Evolutionary conservation across 345 rosid species (phyloP).

Genomic region (Lenwebbia sp.): DNA sequence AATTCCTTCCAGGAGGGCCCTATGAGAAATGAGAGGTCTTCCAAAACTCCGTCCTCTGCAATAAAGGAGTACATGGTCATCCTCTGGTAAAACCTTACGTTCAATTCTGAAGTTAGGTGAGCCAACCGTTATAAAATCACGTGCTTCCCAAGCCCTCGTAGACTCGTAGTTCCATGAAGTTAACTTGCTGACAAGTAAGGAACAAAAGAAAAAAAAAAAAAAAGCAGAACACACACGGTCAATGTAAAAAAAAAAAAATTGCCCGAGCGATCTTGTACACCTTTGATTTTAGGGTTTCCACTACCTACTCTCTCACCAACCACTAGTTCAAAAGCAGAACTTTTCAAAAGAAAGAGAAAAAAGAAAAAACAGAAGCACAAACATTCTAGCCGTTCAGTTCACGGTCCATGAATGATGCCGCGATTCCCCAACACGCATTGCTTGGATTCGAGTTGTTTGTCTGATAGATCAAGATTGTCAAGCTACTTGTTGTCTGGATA

Average conservation of each 20-base stretch:
- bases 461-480: neutral
- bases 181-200: neutral
- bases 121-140: neutral
- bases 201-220: neutral
- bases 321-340: neutral
- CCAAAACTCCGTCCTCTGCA: too few species aligned
- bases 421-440: neutral
- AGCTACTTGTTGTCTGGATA: neutral
- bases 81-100: neutral
- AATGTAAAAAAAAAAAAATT: neutral
- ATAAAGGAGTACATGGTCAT: neutral
- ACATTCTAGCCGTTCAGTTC: neutral
- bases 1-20: too few species aligned
- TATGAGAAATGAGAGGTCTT: too few species aligned
- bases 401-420: neutral
- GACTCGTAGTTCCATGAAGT: neutral
- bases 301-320: neutral
- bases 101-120: neutral
- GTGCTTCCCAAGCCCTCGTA: neutral
- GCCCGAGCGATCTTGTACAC: too few species aligned
- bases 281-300: neutral
- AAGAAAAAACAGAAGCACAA: neutral
- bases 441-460: neutral
- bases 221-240: neutral
- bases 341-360: neutral